Percentiles rank a stretch among this genome's conserved stretches.
These are phyloP conservation scores for Bifiguratus adelaidae DNA, from an alignment of 192 early-diverging fungal genomes.

Conservation along the genomic window DNA sequence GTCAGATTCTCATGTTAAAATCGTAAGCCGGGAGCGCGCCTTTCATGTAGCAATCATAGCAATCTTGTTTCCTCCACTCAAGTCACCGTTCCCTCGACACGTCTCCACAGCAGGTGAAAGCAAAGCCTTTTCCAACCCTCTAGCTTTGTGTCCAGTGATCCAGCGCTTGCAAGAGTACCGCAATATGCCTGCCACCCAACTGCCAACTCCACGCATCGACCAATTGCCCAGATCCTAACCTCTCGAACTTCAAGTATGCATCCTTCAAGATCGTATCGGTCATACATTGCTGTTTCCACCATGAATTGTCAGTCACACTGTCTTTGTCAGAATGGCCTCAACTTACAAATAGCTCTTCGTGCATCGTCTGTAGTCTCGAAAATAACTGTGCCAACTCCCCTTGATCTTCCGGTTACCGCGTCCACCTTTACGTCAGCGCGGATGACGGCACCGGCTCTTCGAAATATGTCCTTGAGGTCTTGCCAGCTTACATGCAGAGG, in stretches of 20 bases:
- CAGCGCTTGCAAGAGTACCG: too few species aligned
- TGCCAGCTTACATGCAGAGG: slow-evolving; percentile 54
- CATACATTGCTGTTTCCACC: slow-evolving; percentile 53
- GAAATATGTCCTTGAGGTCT: slow-evolving; percentile 80
- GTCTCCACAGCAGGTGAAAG: not conserved
- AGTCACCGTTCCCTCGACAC: too few species aligned
- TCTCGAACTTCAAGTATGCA: slow-evolving; percentile 71
- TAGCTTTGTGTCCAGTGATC: too few species aligned
- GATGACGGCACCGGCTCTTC: slow-evolving; percentile 54
- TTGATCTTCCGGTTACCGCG: slow-evolving; percentile 45
- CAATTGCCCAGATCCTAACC: too few species aligned
- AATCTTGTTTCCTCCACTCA: too few species aligned
- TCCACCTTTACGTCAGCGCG: slow-evolving; percentile 59
- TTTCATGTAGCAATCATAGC: too few species aligned
- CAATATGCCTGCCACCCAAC: too few species aligned
- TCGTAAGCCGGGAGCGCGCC: too few species aligned
- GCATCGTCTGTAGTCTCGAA: slow-evolving; percentile 60
- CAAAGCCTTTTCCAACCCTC: not conserved
- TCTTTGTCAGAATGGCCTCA: not conserved
- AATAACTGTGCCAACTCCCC: slow-evolving; percentile 62
- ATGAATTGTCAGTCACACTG: not conserved
- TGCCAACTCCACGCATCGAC: too few species aligned
- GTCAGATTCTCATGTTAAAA: too few species aligned
- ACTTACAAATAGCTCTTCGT: slow-evolving; percentile 63
- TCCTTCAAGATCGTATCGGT: slow-evolving; percentile 71